Evolutionary conservation across 2,329 filamentous ascomycete species (phyloP), one percentile per base, ranked within the genome.

Genomic region (Hyphodiscus sp.): DNA sequence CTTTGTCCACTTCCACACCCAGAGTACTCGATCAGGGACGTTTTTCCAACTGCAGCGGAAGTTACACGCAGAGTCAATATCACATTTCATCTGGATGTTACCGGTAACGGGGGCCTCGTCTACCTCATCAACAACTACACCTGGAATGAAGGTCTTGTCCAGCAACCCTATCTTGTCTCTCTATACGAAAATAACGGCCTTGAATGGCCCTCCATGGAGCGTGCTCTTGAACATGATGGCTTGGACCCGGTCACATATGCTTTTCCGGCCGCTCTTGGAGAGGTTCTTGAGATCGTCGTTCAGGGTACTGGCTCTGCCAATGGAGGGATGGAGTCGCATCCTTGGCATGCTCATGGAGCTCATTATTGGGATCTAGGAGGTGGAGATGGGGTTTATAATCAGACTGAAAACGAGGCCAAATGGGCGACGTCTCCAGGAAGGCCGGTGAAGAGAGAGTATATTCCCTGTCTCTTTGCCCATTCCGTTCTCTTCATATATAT

Each of bases 281-380:
- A 76, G 54, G 70, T 73, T 10, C 58, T 74, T 7, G 71, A 73
- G 41, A 70, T 73, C 19, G 68, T 75, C 15, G 61, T 72, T 26
- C 73, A 73, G 55, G 69, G 61, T 61, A 45, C 59, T 57, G 59
- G 51, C 2, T 51, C 11, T 76, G 77, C 58, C 68, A 52, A 30
- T 57, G 54, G 68, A 48, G 52, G 58, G 8, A 57, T 62, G 20
- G 70, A 73, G 52, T 62, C 59, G 45, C 73, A 76, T 53, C 74
- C 74, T 0, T 79, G 72, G 48, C 74, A 76, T 57, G 59, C 67
- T 6, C 73, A 75, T 56, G 73, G 72, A 13, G 61, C 58, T 0
- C 73, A 75, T 55, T 69, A 63, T 58, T 74, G 67, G 52, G 72
- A 76, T 55, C 61, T 71, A 20, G 73, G 74, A 7, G 64, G 64